Conservation (phyloP, 2,329 filamentous ascomycete species). For the Claviceps sp. region DNA sequence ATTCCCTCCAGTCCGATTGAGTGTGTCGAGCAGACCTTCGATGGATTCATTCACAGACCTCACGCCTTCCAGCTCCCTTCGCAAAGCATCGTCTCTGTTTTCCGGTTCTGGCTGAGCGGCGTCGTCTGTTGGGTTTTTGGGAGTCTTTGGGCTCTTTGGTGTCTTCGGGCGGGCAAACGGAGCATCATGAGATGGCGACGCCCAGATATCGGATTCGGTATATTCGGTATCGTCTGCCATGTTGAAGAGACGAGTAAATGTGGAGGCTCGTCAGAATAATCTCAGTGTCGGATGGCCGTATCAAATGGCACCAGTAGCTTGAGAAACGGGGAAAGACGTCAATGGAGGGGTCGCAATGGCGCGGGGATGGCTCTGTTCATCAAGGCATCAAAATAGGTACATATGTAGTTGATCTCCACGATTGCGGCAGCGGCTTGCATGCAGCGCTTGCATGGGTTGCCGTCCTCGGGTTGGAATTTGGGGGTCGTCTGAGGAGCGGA, state of each 20-base stretch:
- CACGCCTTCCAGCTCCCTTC: conserved; percentile 68
- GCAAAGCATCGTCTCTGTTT: conserved; percentile 61
- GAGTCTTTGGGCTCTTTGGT: conserved; percentile 34
- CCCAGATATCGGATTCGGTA: conserved; percentile 36
- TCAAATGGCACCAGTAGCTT: neutral
- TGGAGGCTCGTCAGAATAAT: neutral
- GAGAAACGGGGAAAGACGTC: neutral
- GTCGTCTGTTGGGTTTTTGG: conserved; percentile 28
- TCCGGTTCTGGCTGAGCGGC: conserved; percentile 30
- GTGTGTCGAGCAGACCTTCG: conserved; percentile 59
- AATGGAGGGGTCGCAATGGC: neutral
- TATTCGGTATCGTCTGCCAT: conserved; percentile 33
- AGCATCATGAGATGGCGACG: conserved; percentile 26
- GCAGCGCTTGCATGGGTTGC: neutral
- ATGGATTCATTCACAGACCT: conserved; percentile 79
- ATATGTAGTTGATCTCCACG: too few species aligned
- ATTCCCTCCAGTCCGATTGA: conserved; percentile 60
- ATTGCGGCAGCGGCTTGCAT: neutral
- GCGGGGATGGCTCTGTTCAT: neutral
- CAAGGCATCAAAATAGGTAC: neutral
- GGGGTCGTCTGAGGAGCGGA: neutral
- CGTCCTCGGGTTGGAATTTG: neutral
- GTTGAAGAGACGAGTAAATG: neutral
- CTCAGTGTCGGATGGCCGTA: neutral
- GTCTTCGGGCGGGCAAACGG: conserved; percentile 20